Evolutionary conservation across 148 eudicot species (phyloP), one percentile per base, ranked within the genome.

Genomic region (Camellia granthamiana): DNA sequence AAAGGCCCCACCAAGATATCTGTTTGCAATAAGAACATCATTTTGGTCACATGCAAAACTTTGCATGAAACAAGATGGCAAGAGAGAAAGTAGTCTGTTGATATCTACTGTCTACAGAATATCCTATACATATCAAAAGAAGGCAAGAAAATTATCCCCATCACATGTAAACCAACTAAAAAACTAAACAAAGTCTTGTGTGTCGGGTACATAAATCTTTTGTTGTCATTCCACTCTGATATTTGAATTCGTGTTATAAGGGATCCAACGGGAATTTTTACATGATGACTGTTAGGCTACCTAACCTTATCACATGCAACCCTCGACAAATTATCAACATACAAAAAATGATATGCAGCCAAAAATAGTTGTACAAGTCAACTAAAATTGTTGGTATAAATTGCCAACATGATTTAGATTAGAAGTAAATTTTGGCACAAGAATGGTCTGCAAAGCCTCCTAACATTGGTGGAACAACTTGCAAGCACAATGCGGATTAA

Each of bases 1-100:
- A 84, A 91, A 91, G 68, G 93, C 87, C 74, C 95, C 95, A 43
- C 95, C 95, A 79, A 91, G 86, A 75, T 90, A 91, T 75, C 95
- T 91, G 81, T 69, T 51, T 61, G 30, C 80, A 76, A 41, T 19
- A 63, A 42, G n/a, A 69, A 43, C 8, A 3, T 10, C 71, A 78
- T 52, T 52, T 68, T 42, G 16, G 49, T 49, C 74, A 65, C 12
- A 3, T 43, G 19, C 7, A 74, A 47, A 65, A 56, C 16, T 52
- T 74, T 19, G 12, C 60, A 65, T 14, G 15, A 66, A 5, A 66
- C 23, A 66, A 49, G 5, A 49, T 4, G 7, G 52, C 5, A 7
- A 49, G 52, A 49, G 52, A 49, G 52, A 49, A 7, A 49, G 52
- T 49, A 49, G 52, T 7, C 5, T 49, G 52, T 49, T 4, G 7